A percentile compares a stretch with the other conserved stretches of the same genome.
These are phyloP conservation scores for Trebouxia gelatinosa DNA, from an alignment of 163 green algal genomes.

Conservation along the genomic window DNA sequence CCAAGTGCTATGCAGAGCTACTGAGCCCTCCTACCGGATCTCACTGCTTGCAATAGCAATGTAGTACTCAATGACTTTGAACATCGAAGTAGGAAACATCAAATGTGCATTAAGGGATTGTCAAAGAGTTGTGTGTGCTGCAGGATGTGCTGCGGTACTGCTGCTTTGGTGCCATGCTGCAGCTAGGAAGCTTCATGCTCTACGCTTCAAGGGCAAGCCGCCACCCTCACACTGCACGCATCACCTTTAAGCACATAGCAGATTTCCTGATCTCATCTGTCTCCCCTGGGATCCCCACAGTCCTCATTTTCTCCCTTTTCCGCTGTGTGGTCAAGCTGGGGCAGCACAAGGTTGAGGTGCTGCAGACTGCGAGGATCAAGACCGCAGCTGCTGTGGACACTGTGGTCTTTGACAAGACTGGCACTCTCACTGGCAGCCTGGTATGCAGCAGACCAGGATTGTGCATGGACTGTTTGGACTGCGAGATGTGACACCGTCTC, in stretches of 20 bases:
- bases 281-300: not conserved
- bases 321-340: not conserved
- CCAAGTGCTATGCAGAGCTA: too few species aligned
- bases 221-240: not conserved
- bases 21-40: too few species aligned
- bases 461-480: not conserved
- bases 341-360: not conserved
- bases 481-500: not conserved
- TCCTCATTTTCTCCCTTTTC: not conserved
- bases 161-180: not conserved
- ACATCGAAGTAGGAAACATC: too few species aligned
- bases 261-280: not conserved
- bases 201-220: not conserved
- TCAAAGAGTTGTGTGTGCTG: too few species aligned
- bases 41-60: too few species aligned
- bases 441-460: not conserved
- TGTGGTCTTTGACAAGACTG: conserved; percentile 14
- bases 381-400: not conserved
- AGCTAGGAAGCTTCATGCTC: not conserved
- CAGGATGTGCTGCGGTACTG: conserved; percentile 1
- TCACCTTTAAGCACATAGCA: not conserved
- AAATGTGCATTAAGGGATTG: too few species aligned
- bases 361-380: not conserved
- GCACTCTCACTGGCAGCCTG: not conserved
- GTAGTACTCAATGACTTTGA: too few species aligned